Percentiles rank a stretch among this genome's conserved stretches.
Evolutionary conservation across 306 rosid species (phyloP).

Genomic region (Mimosa pudica): DNA sequence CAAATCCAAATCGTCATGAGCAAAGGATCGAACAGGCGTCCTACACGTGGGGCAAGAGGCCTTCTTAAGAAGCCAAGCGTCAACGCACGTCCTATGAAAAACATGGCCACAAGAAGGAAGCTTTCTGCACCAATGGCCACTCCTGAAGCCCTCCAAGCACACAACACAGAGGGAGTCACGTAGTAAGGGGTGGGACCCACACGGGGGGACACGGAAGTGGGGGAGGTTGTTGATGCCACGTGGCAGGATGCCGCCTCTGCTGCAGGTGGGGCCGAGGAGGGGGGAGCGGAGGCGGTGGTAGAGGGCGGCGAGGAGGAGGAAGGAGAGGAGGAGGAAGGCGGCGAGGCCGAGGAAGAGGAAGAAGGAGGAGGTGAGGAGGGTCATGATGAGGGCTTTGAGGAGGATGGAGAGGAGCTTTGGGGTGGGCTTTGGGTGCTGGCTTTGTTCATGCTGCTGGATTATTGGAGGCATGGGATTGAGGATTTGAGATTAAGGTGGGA

Average conservation of each 20-base stretch:
- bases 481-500: neutral
- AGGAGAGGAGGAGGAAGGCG: conserved; percentile 62
- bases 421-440: conserved; percentile 52
- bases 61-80: conserved; percentile 75
- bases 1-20: neutral
- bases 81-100: conserved; percentile 73
- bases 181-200: conserved; percentile 14
- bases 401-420: conserved; percentile 60
- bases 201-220: conserved; percentile 50
- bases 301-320: conserved; percentile 62
- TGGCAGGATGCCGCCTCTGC: conserved; percentile 33
- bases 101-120: conserved; percentile 68
- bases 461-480: conserved; percentile 7
- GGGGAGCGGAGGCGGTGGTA: conserved; percentile 63
- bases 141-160: conserved; percentile 66
- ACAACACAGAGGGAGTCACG: conserved; percentile 62
- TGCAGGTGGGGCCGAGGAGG: no score
- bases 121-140: conserved; percentile 74
- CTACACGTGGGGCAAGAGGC: conserved; percentile 86
- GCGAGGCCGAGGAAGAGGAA: conserved; percentile 80
- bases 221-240: conserved; percentile 57
- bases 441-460: conserved; percentile 15
- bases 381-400: conserved; percentile 77
- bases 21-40: conserved; percentile 54
- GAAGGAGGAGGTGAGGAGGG: conserved; percentile 71